Base-by-base conservation (phyloP, 106 monocot species). In the Gastrodia elata region DNA sequence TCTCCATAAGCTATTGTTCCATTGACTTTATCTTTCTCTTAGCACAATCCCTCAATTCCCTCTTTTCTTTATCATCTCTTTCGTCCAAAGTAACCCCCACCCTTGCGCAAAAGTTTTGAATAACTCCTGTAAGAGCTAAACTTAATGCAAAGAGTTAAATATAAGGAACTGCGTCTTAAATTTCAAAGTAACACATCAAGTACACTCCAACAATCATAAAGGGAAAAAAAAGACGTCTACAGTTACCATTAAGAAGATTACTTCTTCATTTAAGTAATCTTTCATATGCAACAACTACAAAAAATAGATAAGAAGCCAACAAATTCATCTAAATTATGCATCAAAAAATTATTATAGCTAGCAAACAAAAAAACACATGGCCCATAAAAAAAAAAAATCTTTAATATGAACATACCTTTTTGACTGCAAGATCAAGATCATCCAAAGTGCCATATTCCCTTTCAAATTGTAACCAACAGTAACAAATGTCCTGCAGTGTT, bases 381-480 rank as follows among this genome's bases (percentile, higher is more conserved):
- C 67, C 25, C 24, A 2, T 67, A 9, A 40, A 39, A 39, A 13
- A 14, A 6, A 14, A 69, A 69, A 67, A 67, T 14, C 4, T 6
- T 9, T 26, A 39, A 25, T 40, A 11, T 26, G 41, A 38, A 8
- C 18, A 32, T 83, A 91, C 98, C 98, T 98, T 98, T 75, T 74
- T 91, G 38, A 80, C 64, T 9, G 98, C 91, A 82, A 87, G 71
- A 79, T 98, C 98, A 64, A 80, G 83, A 82, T 98, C 98, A 59
- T 85, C 88, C 32, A 98, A 70, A 46, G 88, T 83, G 27, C 98
- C 98, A 87, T 82, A 78, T 77, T 98, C 84, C 71, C 93, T 78
- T 88, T 98, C 98, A 79, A 98, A 98, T 49, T 76, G 90, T 77
- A 98, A 68, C 98, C 98, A 98, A 25, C 88, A 78, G 72, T 89